Base-by-base conservation (phyloP, 495 filamentous ascomycete species). In the Tuber umbilicatum region DNA sequence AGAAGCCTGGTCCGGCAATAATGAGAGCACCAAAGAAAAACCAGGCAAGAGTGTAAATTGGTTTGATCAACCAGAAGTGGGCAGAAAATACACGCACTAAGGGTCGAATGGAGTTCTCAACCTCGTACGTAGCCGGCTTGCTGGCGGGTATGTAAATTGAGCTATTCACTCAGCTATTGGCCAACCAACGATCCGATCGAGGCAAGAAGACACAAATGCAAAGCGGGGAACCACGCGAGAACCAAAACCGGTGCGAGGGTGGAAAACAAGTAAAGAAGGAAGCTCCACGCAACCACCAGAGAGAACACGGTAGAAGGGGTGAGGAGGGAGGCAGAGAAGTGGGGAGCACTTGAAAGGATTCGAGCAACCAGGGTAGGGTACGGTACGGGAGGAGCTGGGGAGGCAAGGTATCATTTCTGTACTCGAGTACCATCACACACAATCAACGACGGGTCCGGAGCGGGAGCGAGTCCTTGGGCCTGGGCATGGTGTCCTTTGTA, bases 101-200 rank as follows among this genome's bases (percentile, higher is more conserved):
- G 74, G 43, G 72, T 71, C 77, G 60, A 74, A 74, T 72, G 55
- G 74, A 78, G 76, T 71, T 60, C 69, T 64, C 14, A 78, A 74
- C 74, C 76, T 27, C 55, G 27, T 31, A 64, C 55, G 75, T 78
- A 73, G 77, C 77, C 69, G 77, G 60, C 71, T 78, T 68, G 69
- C 69, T 78, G 68, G 75, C 73, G 55, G 76, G 75, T 67, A 78
- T 71, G 76, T 40, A 64, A 31, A 64, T 31, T 64, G 55, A 64
- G 55, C n/a, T 64, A 64, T 64, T 31, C n/a, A 45, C 77, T 72
- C 39, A 73, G 75, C 77, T 79, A 79, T 79, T 79, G 60, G 72
- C 27, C 69, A 78, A 42, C 77, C 70, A 69, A 74, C 77, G 72
- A 79, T 79, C 77, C 72, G 69, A 79, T 79, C 77, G 75, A 70